Conservation (phyloP, 1,284 basidiomycete genomes). For the Heliocybe sulcata region DNA sequence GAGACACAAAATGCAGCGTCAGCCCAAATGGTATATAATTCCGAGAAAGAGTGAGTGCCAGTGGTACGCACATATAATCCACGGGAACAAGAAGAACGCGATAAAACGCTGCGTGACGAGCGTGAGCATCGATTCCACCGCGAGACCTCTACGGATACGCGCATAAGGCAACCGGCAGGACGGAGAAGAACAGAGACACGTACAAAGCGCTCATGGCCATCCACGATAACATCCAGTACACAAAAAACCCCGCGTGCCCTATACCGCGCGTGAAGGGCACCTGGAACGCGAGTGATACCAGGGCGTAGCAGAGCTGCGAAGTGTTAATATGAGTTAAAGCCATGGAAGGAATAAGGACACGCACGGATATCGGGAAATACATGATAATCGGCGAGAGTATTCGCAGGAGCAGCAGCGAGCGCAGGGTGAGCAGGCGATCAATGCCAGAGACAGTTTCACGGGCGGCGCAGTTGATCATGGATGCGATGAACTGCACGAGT, state of each 20-base stretch:
- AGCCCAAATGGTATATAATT: not conserved
- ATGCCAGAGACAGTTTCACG: conserved; percentile 34
- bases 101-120: conserved; percentile 45
- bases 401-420: conserved; percentile 48
- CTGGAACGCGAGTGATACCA: conserved; percentile 62
- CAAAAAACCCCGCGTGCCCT: conserved; percentile 54
- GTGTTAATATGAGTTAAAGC: not conserved
- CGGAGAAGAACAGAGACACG: conserved; percentile 12
- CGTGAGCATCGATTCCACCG: conserved; percentile 56
- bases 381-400: conserved; percentile 42
- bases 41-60: too few relatives aligned
- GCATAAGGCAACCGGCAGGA: too few relatives aligned
- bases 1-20: not conserved
- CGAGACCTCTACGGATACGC: conserved; percentile 35
- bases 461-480: conserved; percentile 26
- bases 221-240: conserved; percentile 74
- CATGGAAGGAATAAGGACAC: conserved; percentile 11
- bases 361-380: conserved; percentile 58
- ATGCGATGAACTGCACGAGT: conserved; percentile 26
- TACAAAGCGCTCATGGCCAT: conserved; percentile 52
- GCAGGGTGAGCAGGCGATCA: conserved; percentile 38
- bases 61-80: conserved; percentile 55
- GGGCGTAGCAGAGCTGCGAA: conserved; percentile 42
- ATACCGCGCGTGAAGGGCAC: conserved; percentile 43
- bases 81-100: conserved; percentile 55